Conservation (phyloP, 495 filamentous ascomycete species). For the Talaromyces stipitatus region DNA sequence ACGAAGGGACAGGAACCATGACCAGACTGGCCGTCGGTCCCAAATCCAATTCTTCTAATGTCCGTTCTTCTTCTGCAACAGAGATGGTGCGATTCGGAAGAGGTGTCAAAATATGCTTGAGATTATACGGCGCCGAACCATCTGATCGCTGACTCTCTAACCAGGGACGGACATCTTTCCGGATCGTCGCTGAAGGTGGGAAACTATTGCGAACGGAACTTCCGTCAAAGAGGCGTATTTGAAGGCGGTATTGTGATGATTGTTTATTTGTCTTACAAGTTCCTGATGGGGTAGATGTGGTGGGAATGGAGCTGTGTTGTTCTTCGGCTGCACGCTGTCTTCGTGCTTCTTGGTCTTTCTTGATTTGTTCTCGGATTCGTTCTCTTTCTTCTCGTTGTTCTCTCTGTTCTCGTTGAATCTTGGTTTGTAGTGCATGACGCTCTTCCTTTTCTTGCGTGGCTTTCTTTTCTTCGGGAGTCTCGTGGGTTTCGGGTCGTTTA, state of each 20-base stretch:
- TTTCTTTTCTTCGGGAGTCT: constrained; percentile 4
- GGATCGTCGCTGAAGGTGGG: constrained; percentile 53
- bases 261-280: constrained; percentile 9
- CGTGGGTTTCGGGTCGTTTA: neutral
- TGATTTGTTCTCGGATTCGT: constrained; percentile 8
- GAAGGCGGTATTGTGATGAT: constrained; percentile 51
- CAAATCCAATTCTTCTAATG: constrained; percentile 58
- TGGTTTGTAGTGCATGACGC: neutral
- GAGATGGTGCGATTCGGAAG: constrained; percentile 65
- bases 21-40: constrained; percentile 76
- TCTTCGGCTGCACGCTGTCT: constrained; percentile 36
- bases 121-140: constrained; percentile 59
- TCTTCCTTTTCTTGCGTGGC: constrained; percentile 5
- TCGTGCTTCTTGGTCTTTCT: constrained; percentile 7
- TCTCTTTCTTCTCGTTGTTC: constrained; percentile 7
- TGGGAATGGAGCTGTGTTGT: constrained; percentile 15
- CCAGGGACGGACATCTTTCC: constrained; percentile 64
- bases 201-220: constrained; percentile 69
- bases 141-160: constrained; percentile 50
- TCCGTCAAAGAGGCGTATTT: constrained; percentile 81
- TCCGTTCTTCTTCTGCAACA: constrained; percentile 62
- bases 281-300: neutral
- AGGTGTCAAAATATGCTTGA: constrained; percentile 79
- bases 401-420: constrained; percentile 2
- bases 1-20: constrained; percentile 60